Percentiles rank a stretch among this genome's conserved stretches.
Conservation (phyloP, 345 rosid genomes). For the Aquilaria malaccensis region DNA sequence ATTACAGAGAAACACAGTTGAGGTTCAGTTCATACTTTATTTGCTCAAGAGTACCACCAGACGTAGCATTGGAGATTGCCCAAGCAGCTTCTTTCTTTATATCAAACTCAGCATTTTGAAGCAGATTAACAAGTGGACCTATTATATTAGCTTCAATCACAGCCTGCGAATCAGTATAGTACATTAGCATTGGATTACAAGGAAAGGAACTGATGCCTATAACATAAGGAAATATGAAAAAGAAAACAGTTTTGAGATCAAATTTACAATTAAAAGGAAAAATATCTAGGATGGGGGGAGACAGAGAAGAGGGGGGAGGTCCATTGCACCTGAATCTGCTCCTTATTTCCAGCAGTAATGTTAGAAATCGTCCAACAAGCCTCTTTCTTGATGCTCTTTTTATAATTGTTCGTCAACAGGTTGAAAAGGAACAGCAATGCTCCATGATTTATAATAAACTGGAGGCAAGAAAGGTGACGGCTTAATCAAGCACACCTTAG, state of each 20-base stretch:
- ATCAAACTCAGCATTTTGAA: constrained; percentile 68
- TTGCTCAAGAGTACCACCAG: constrained; percentile 70
- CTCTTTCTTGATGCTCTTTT: constrained; percentile 84
- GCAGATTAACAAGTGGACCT: constrained; percentile 44
- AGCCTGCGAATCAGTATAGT: constrained; percentile 25
- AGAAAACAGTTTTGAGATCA: background rate
- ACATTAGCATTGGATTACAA: too few relatives aligned
- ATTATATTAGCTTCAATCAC: constrained; percentile 58
- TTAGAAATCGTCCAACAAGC: constrained; percentile 89
- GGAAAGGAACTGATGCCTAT: too few relatives aligned
- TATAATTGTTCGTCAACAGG: constrained; percentile 41
- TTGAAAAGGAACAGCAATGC: constrained; percentile 54
- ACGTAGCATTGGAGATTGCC: constrained; percentile 76
- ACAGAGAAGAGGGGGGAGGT: too few relatives aligned
- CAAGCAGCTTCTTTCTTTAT: constrained; percentile 87
- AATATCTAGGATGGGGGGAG: too few relatives aligned
- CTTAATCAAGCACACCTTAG: too few relatives aligned
- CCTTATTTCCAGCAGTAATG: constrained; percentile 71
- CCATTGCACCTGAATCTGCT: constrained; percentile 59
- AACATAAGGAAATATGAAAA: background rate
- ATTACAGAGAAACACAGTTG: too few relatives aligned
- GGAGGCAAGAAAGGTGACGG: background rate
- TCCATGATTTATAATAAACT: constrained; percentile 53
- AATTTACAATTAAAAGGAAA: too few relatives aligned
- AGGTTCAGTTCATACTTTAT: constrained; percentile 39